These are phyloP conservation scores for Amphicarpaea edgeworthii DNA, from an alignment of 306 rosid genomes.

Conservation along the genomic window DNA sequence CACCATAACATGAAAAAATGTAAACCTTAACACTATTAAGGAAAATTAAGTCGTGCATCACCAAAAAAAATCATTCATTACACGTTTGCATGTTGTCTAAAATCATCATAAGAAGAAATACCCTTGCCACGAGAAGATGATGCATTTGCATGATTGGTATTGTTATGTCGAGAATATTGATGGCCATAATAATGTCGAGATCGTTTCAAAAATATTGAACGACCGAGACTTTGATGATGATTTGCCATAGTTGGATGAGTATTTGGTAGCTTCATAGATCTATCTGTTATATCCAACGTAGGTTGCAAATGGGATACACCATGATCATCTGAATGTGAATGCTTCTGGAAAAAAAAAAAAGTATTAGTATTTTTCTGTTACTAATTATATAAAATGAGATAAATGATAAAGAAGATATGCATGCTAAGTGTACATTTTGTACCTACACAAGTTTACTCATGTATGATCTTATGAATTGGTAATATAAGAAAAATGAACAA, in stretches of 20 bases:
- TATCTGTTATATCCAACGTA: conserved; percentile 61
- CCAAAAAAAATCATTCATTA: conserved; percentile 14
- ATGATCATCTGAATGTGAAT: conserved; percentile 59
- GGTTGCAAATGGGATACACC: conserved; percentile 51
- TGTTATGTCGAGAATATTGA: conserved; percentile 85
- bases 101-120: conserved; percentile 58
- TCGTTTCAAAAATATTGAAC: conserved; percentile 77
- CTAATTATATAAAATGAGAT: conserved; percentile 24
- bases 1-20: not conserved
- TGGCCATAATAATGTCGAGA: conserved; percentile 85
- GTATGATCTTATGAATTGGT: too few species aligned
- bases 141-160: conserved; percentile 62
- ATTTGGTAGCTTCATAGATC: conserved; percentile 61
- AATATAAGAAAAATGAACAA: not conserved
- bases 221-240: conserved; percentile 74
- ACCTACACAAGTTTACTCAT: conserved; percentile 12
- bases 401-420: conserved; percentile 9
- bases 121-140: conserved; percentile 77
- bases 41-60: not conserved
- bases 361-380: not conserved
- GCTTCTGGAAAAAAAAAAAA: conserved; percentile 50
- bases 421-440: conserved; percentile 33
- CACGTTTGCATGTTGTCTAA: conserved; percentile 63
- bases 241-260: conserved; percentile 54
- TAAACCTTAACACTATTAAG: not conserved